Evolutionary conservation across 352 stramenopile species (phyloP), one percentile per base, ranked within the genome.

Genomic region (Phytophthora boehmeriae): DNA sequence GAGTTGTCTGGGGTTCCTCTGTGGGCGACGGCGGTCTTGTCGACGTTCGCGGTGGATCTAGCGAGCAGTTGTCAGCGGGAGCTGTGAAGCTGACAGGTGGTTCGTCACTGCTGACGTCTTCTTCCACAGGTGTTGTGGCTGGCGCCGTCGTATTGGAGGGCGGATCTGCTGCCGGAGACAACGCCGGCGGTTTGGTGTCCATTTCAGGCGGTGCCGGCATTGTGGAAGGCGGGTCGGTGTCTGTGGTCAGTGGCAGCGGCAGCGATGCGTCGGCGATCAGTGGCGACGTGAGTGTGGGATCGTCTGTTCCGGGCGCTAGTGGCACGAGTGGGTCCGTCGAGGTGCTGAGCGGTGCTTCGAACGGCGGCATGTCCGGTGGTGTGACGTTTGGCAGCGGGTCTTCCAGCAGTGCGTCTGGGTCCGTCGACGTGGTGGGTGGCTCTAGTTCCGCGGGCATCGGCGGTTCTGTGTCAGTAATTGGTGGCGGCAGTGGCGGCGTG

Each of bases 61-160:
- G 57, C 32, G 47, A 46, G 53, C n/a, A 28, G 45, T 55, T 51
- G 27, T 36, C 36, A 13, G 45, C 59, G 25, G 59, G 59, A 30
- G 59, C 56, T 36, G 59, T 67, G 35, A 17, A 56, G 34, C n/a
- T 63, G 47, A 63, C 52, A 22, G 53, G 60, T 39, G 46, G 60
- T 25, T 58, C 52, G 22, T 68, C 59, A 5, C 8, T 63, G 36
- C 25, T 42, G 39, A 30, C 45, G 11, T 46, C 47, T 19, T 44
- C 52, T 43, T 61, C 54, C 25, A 16, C 49, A 2, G 49, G 32
- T 32, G 54, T 34, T 8, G 54, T 48, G 23, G 47, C 61, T 53
- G 61, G 61, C 9, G 48, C 54, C 19, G 48, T 69, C 56, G 47
- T 19, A 4, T 28, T 64, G 53, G 34, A 38, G 43, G 61, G 54